A percentile compares a stretch with the other conserved stretches of the same genome.
phyloP scores from a whole-genome alignment of 176 grass and related monocot genomes.

The Carex parvula region DNA sequence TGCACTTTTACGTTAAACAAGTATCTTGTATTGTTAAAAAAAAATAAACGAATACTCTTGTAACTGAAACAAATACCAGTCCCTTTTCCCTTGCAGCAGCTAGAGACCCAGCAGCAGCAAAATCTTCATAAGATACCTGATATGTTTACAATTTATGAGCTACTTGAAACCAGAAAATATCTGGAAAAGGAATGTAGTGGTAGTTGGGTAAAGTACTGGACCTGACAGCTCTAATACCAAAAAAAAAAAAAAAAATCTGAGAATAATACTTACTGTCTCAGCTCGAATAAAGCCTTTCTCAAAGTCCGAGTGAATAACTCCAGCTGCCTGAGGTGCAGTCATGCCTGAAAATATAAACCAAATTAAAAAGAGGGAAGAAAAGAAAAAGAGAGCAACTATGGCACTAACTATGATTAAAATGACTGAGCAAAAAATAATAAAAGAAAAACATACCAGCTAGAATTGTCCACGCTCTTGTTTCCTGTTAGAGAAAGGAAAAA shows the following conservation, averaged over 20 bases:
- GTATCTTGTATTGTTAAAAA: background rate
- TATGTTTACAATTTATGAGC: conserved; percentile 30
- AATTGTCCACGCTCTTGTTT: conserved; percentile 99
- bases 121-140: conserved; percentile 87
- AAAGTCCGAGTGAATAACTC: conserved; percentile 98
- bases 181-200: background rate
- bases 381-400: background rate
- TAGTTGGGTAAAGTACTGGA: background rate
- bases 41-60: background rate
- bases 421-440: conserved; percentile 4
- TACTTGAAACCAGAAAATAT: background rate
- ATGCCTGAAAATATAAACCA: conserved; percentile 46
- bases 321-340: conserved; percentile 97
- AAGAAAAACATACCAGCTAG: conserved; percentile 58
- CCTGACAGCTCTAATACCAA: background rate
- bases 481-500: conserved; percentile 42
- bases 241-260: background rate
- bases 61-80: conserved; percentile 54
- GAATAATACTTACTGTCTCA: conserved; percentile 73
- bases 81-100: conserved; percentile 91
- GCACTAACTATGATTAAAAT: background rate
- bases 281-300: conserved; percentile 99
- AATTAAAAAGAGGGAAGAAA: background rate
- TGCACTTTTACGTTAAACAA: background rate
- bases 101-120: conserved; percentile 72